Evolutionary conservation across 352 stramenopile genomes (phyloP).

Genomic region (Globisporangium okanoganense): DNA sequence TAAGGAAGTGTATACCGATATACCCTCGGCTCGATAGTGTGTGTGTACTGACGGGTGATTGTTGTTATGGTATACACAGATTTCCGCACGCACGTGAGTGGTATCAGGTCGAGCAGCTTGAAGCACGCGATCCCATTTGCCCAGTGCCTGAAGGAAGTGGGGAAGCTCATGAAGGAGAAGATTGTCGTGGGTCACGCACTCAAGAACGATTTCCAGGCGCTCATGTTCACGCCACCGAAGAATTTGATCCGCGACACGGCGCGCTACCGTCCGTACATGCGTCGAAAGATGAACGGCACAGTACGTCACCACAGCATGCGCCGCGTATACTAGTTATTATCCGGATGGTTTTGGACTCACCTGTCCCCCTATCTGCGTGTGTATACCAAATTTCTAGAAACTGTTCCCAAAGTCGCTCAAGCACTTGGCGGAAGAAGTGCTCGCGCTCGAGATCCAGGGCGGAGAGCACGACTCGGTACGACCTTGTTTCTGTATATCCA

Average conservation of each 20-base stretch:
- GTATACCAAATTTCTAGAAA: slow-evolving; percentile 74
- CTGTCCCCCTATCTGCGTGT: background rate
- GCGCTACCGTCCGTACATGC: slow-evolving; percentile 85
- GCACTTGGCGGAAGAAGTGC: slow-evolving; percentile 63
- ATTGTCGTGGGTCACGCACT: slow-evolving; percentile 80
- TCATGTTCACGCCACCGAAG: slow-evolving; percentile 84
- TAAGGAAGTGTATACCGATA: slow-evolving; percentile 2
- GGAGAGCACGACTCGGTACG: slow-evolving; percentile 85
- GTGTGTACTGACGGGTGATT: background rate
- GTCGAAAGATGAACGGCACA: slow-evolving; percentile 79
- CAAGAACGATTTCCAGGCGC: slow-evolving; percentile 84
- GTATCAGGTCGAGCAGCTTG: slow-evolving; percentile 64
- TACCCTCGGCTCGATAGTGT: too few species aligned
- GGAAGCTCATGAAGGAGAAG: slow-evolving; percentile 76
- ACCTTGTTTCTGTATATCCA: background rate
- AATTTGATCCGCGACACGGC: slow-evolving; percentile 78
- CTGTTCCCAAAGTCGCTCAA: slow-evolving; percentile 81
- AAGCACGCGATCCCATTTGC: slow-evolving; percentile 76
- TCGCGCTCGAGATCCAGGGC: slow-evolving; percentile 66
- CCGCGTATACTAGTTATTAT: background rate
- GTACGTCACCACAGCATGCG: slow-evolving; percentile 27
- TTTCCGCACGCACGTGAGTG: slow-evolving; percentile 84
- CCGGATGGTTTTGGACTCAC: background rate
- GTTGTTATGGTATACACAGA: slow-evolving; percentile 24
- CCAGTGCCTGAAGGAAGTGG: slow-evolving; percentile 81